Base-by-base conservation (phyloP, 441 rosid genomes). In the Gossypium davidsonii region DNA sequence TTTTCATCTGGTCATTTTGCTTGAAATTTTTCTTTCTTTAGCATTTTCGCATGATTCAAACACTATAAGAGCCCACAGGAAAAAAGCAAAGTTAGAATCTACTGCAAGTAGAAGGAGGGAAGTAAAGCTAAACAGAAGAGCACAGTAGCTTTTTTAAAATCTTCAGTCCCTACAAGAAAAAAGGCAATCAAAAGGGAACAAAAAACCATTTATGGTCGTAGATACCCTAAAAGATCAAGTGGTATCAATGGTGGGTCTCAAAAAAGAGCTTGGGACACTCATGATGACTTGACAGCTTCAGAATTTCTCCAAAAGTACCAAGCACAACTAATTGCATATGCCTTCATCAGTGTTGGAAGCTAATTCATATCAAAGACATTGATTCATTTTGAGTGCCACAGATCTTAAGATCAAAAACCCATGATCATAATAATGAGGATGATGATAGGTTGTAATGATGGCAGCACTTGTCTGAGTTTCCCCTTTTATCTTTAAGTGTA, bases 391-490 rank as follows among this genome's bases (percentile, higher is more conserved):
- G 57, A 28, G 42, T 6, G 62, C 63, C 28, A 25, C 18, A 9
- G 49, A 52, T n/a, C 6, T 34, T 23, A 58, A 58, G 2, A 23
- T 23, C 9, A 7, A 67, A 44, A 46, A 15, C 15, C 60, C 71
- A 25, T 10, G 9, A 70, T 26, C 20, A 62, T 66, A 71, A 52
- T 55, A 53, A 71, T 28, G 72, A 48, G 72, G 49, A 62, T 1
- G 73, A 67, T 28, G 56, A 68, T 52, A 69, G 74, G 42, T 72
- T 74, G 28, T 28, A 48, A 70, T 78, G 76, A 79, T 70, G 25
- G 59, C 44, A 17, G 9, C 67, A 48, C 46, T 53, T 66, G 74
- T 55, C 25, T n/a, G 61, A 48, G 31, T 12, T 26, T 4, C 39
- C 73, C 49, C 42, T 49, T 34, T 71, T 52, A 63, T 55, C 10